These are phyloP conservation scores for Geotrichum aggregatum DNA, from an alignment of 1,139 yeast species.

Conservation along the genomic window DNA sequence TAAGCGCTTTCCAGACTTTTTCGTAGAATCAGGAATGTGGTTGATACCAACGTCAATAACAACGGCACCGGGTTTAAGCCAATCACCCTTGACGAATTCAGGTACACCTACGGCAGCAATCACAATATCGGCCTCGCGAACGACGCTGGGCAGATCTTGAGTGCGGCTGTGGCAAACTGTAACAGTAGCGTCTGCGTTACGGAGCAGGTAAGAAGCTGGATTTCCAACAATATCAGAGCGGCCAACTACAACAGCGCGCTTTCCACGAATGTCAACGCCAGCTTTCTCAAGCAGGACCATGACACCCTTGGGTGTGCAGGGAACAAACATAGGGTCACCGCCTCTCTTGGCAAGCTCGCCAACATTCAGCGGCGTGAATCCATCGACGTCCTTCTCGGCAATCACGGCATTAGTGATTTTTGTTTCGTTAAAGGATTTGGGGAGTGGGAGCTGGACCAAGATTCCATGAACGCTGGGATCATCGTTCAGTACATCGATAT, in stretches of 20 bases:
- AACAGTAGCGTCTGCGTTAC: conserved; percentile 78
- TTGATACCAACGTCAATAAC: conserved; percentile 97
- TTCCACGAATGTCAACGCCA: conserved; percentile 63
- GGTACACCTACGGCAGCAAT: conserved; percentile 90
- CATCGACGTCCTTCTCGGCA: conserved; percentile 89
- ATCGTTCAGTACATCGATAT: conserved; percentile 61
- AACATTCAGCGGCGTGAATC: conserved; percentile 83
- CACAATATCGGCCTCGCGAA: conserved; percentile 79
- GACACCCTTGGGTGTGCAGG: conserved; percentile 96
- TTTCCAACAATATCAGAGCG: conserved; percentile 95
- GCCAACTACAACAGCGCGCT: conserved; percentile 90
- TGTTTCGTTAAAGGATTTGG: conserved; percentile 72
- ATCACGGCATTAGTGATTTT: conserved; percentile 72
- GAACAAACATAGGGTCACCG: conserved; percentile 79
- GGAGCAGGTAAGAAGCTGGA: conserved; percentile 81
- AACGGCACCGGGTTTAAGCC: conserved; percentile 80
- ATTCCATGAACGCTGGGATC: conserved; percentile 78
- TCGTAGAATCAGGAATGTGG: conserved; percentile 69
- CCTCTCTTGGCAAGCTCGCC: conserved; percentile 90
- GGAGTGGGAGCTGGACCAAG: conserved; percentile 88
- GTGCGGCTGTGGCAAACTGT: conserved; percentile 82
- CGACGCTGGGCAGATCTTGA: conserved; percentile 53
- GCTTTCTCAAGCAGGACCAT: conserved; percentile 67
- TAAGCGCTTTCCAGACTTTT: conserved; percentile 77
- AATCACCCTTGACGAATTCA: conserved; percentile 75